Base-by-base conservation (phyloP, 2,329 filamentous ascomycete species). In the Xylariomycetidae sp. region DNA sequence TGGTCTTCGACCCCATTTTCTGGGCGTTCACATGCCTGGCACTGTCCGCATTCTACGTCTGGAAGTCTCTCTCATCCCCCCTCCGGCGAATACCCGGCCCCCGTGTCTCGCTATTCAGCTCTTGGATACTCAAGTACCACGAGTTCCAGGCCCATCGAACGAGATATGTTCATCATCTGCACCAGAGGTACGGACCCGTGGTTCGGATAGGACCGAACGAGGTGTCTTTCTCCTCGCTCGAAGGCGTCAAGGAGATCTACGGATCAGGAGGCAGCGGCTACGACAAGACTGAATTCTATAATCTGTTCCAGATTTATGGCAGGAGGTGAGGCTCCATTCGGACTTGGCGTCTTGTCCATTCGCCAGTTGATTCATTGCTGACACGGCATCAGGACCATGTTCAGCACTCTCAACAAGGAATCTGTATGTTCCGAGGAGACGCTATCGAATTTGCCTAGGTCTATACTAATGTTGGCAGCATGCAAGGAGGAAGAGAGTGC, bases 261-360 rank as follows among this genome's bases (percentile, higher is more conserved):
- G 68, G 69, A 43, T 72, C 72, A 0, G 69, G 70, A 1, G 77
- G 77, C 4, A 80, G 74, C 48, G 77, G 77, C 16, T 82, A 75
- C 49, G 74, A 82, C 49, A 82, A 81, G 60, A 79, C 75, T 0
- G 70, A 75, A 36, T 81, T 81, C 44, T 82, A 82, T 47, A 59
- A 77, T 40, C 53, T 82, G 13, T 82, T 82, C 41, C 69, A 51
- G 36, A 63, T 78, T 4, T 80, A 74, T 43, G 72, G 69, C 9
- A 66, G 67, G 39, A 70, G 72, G 72, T 74, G 52, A 36, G 62
- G 37, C 1, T 16, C 25, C 8, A 23, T 23, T 8, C 20, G 8
- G n/a, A 8, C 20, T 8, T 8, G 20, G 8, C 8, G n/a, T 23
- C 8, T 23, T 8, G n/a, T 23, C 20, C 20, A n/a, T n/a, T 23